Conservation (phyloP, 1,284 basidiomycete genomes). For the Leccinum griseonigrum region DNA sequence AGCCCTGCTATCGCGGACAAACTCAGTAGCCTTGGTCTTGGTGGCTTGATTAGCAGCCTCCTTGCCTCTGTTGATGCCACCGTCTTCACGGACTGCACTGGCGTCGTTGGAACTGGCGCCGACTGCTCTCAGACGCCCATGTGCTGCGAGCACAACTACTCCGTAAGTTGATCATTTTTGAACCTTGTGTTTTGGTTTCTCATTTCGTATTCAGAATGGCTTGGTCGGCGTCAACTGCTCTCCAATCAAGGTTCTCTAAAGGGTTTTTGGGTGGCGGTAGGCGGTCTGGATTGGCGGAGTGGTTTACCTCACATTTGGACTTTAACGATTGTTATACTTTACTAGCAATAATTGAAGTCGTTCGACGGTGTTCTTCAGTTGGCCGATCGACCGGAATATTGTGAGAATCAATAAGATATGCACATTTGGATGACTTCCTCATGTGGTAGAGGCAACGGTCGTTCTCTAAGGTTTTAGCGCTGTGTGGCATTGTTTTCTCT, state of each 20-base stretch:
- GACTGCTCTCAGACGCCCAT: neutral
- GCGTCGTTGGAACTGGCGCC: neutral
- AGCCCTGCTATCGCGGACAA: neutral
- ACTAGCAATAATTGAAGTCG: neutral
- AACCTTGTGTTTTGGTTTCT: neutral
- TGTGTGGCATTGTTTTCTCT: too few relatives aligned
- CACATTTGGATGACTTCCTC: too few relatives aligned
- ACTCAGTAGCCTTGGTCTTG: neutral
- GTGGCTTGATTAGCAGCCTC: neutral
- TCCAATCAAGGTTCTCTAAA: conserved; percentile 11
- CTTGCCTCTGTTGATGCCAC: neutral
- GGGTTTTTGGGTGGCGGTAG: neutral
- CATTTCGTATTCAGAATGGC: neutral
- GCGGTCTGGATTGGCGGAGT: neutral
- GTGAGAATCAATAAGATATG: too few relatives aligned
- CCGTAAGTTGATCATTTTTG: neutral
- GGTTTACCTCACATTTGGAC: neutral
- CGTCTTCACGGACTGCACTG: neutral
- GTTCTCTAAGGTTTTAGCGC: too few relatives aligned
- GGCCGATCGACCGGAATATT: too few relatives aligned
- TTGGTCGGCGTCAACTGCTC: conserved; percentile 8
- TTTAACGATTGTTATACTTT: neutral
- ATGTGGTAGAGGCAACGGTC: too few relatives aligned
- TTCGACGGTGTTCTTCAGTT: neutral
- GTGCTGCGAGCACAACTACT: neutral